Conservation (phyloP, 2,329 filamentous ascomycete genomes). For the Penicillium griseofulvum region DNA sequence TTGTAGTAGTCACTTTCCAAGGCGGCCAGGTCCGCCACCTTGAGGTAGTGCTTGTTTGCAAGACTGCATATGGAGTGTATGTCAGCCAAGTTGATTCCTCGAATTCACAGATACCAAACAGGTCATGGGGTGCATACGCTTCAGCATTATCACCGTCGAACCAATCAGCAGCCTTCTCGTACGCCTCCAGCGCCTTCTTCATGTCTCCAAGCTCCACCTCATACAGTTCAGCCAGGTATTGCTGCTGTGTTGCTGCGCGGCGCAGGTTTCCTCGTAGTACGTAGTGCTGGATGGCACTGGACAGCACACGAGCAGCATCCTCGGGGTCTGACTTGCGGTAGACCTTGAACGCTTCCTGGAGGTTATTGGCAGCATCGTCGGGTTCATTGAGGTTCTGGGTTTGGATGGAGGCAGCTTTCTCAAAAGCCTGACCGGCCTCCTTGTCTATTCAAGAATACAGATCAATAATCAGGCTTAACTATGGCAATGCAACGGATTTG, state of each 20-base stretch:
- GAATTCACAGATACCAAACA: not conserved
- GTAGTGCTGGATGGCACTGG: slow-evolving; percentile 79
- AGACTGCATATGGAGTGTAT: slow-evolving; percentile 52
- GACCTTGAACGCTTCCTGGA: slow-evolving; percentile 90
- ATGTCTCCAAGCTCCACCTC: slow-evolving; percentile 77
- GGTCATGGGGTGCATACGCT: slow-evolving; percentile 53
- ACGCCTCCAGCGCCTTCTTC: slow-evolving; percentile 75
- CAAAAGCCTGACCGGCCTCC: slow-evolving; percentile 83
- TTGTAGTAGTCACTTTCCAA: slow-evolving; percentile 81
- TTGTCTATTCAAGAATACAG: slow-evolving; percentile 55
- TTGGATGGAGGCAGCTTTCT: slow-evolving; percentile 80
- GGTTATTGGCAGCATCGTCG: slow-evolving; percentile 85
- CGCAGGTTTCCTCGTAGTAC: slow-evolving; percentile 87
- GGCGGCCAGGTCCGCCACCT: slow-evolving; percentile 83
- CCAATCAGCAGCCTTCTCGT: slow-evolving; percentile 83
- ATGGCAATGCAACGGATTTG: not conserved
- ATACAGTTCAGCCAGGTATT: slow-evolving; percentile 81
- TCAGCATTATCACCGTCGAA: slow-evolving; percentile 83
- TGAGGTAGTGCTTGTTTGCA: slow-evolving; percentile 90
- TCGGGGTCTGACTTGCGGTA: slow-evolving; percentile 83
- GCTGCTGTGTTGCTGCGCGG: slow-evolving; percentile 84
- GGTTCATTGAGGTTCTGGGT: slow-evolving; percentile 79
- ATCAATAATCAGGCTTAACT: not conserved
- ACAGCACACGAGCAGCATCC: slow-evolving; percentile 76
- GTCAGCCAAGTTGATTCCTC: not conserved